Evolutionary conservation across 1,284 basidiomycete genomes (phyloP).

Genomic region (Thecaphora thlaspeos): DNA sequence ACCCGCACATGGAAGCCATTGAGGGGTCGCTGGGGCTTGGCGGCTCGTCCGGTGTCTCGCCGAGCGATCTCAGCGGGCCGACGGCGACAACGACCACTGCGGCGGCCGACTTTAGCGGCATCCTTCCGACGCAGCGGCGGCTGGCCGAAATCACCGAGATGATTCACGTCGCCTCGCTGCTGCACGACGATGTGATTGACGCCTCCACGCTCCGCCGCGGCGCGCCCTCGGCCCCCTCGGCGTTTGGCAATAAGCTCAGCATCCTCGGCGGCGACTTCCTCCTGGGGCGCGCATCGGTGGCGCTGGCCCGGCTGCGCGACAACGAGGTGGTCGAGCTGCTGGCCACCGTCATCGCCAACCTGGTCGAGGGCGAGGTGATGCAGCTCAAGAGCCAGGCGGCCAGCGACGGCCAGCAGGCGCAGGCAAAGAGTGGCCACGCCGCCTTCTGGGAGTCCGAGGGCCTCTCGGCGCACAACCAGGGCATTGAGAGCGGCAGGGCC

Average conservation of each 20-base stretch:
- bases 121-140: constrained; percentile 81
- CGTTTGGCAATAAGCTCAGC: constrained; percentile 92
- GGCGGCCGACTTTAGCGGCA: constrained; percentile 15
- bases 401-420: constrained; percentile 12
- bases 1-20: constrained; percentile 62
- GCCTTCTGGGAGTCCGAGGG: constrained; percentile 35
- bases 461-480: constrained; percentile 19
- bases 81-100: constrained; percentile 11
- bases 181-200: constrained; percentile 96
- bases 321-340: constrained; percentile 90
- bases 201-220: constrained; percentile 77
- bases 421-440: constrained; percentile 12
- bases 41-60: neutral
- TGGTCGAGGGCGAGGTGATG: constrained; percentile 94
- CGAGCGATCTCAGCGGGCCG: too few relatives aligned
- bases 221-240: constrained; percentile 76
- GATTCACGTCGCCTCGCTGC: constrained; percentile 92
- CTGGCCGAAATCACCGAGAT: constrained; percentile 97
- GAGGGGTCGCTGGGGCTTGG: constrained; percentile 8
- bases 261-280: constrained; percentile 95
- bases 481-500: constrained; percentile 5
- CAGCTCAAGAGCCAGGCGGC: constrained; percentile 64
- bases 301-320: constrained; percentile 80
- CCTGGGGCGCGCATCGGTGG: constrained; percentile 84
- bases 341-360: constrained; percentile 85